Base-by-base conservation (phyloP, 495 filamentous ascomycete species). In the Daldinia concentrica region DNA sequence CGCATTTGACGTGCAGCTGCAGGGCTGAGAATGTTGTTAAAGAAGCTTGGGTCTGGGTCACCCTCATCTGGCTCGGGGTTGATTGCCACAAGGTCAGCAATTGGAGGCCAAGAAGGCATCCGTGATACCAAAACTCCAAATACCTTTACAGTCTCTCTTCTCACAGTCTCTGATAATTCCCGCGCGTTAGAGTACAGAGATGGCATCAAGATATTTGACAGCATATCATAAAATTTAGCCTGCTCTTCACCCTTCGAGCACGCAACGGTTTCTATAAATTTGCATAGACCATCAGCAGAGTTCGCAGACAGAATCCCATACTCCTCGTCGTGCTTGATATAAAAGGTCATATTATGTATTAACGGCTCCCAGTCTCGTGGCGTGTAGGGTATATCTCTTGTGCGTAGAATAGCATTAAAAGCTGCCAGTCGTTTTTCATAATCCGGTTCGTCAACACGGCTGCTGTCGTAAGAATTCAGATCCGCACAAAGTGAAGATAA, bases 291-390 rank as follows among this genome's bases (percentile, higher is more conserved):
- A 69, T 92, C 91, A 0, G 93, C 91, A 11, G 96, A 92, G 75
- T 92, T 97, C 15, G 82, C 80, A 4, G 92, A 89, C 65, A 97
- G 80, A 30, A 97, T 92, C 43, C 91, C 90, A 59, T 95, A 86
- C 74, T 99, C 95, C 57, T 98, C 93, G 45, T 90, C 89, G 73
- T 96, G 90, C 73, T 88, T 91, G 72, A 97, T 90, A 74, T 90
- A 95, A 80, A 88, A 98, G 2, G 97, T 84, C 86, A 97, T 89
- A 74, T 98, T 98, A 80, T 90, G 91, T 2, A 98, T 77, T 32
- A 98, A 82, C n/a, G 96, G 94, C 64, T 87, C 85, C 96, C 95
- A 99, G 74, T 97, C 91, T 66, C 87, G 88, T n/a, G 89, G 77
- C 3, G 85, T 90, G 37, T 94, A 87, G 0, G 79, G 81, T 1